Conservation (phyloP, 805 yeast genomes). For the Saturnispora silvae region DNA sequence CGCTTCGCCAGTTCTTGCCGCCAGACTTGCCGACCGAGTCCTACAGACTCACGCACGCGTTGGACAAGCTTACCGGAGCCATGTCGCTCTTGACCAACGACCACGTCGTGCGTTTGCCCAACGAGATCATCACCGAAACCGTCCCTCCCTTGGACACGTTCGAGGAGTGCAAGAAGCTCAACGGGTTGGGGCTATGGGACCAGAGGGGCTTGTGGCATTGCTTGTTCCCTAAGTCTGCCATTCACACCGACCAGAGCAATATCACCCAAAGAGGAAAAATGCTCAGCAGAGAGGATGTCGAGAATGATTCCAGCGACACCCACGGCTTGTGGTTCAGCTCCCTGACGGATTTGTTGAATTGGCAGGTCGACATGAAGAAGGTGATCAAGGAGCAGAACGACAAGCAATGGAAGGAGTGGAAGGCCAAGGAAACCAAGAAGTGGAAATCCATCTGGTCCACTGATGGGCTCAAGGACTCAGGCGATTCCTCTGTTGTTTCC, state of each 20-base stretch:
- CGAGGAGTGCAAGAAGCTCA: constrained; percentile 47
- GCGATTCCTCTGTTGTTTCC: constrained; percentile 21
- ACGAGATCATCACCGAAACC: constrained; percentile 21
- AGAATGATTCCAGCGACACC: constrained; percentile 28
- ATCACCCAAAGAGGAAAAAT: constrained; percentile 16
- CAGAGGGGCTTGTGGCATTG: constrained; percentile 81
- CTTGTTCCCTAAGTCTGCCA: constrained; percentile 46
- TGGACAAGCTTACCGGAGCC: constrained; percentile 5
- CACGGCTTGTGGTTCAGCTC: constrained; percentile 55
- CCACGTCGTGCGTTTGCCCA: constrained; percentile 8
- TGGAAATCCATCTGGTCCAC: constrained; percentile 15
- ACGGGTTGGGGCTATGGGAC: constrained; percentile 80
- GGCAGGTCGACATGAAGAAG: constrained; percentile 50
- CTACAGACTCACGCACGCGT: not conserved
- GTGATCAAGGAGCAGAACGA: constrained; percentile 30
- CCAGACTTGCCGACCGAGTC: constrained; percentile 2
- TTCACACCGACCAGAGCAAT: not conserved
- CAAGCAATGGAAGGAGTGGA: constrained; percentile 17
- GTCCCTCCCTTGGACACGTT: constrained; percentile 36
- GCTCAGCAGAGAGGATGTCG: constrained; percentile 52
- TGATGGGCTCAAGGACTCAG: constrained; percentile 2
- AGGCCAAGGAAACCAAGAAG: constrained; percentile 17
- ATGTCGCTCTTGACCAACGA: not conserved
- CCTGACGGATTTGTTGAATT: constrained; percentile 53
- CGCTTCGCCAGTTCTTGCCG: constrained; percentile 6